These are phyloP conservation scores for Coccomyxa sp. DNA, from an alignment of 139 green algal species.

Conservation along the genomic window DNA sequence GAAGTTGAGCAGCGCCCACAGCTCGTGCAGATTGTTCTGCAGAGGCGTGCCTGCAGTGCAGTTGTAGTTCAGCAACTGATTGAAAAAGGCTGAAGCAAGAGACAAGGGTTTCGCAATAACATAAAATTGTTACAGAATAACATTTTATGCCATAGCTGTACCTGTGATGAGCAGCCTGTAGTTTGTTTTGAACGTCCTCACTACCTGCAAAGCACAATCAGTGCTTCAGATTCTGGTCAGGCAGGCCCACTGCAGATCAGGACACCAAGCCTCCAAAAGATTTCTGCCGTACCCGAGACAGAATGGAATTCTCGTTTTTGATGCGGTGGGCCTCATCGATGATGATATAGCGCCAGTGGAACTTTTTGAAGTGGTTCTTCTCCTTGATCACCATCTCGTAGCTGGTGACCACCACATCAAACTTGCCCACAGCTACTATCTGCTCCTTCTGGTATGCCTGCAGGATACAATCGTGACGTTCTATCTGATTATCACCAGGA, in stretches of 20 bases:
- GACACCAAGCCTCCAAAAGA: neutral
- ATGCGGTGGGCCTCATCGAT: slow-evolving; percentile 99
- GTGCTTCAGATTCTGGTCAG: too few relatives aligned
- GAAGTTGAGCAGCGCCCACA: slow-evolving; percentile 99
- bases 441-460: slow-evolving; percentile 60
- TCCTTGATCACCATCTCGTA: slow-evolving; percentile 99
- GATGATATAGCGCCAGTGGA: slow-evolving; percentile 99
- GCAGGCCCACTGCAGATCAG: neutral
- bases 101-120: neutral
- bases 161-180: slow-evolving; percentile 98
- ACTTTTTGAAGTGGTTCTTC: slow-evolving; percentile 90
- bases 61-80: neutral
- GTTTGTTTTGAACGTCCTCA: slow-evolving; percentile 87
- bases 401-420: slow-evolving; percentile 94
- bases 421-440: slow-evolving; percentile 65
- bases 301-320: slow-evolving; percentile 98
- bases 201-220: slow-evolving; percentile 40
- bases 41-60: slow-evolving; percentile 15
- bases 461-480: neutral
- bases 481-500: neutral
- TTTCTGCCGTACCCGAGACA: slow-evolving; percentile 59
- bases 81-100: neutral
- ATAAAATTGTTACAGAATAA: neutral
- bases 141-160: neutral
- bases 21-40: slow-evolving; percentile 97